These are phyloP conservation scores for Salvia sclarea DNA, from an alignment of 305 asterid genomes.

Conservation along the genomic window DNA sequence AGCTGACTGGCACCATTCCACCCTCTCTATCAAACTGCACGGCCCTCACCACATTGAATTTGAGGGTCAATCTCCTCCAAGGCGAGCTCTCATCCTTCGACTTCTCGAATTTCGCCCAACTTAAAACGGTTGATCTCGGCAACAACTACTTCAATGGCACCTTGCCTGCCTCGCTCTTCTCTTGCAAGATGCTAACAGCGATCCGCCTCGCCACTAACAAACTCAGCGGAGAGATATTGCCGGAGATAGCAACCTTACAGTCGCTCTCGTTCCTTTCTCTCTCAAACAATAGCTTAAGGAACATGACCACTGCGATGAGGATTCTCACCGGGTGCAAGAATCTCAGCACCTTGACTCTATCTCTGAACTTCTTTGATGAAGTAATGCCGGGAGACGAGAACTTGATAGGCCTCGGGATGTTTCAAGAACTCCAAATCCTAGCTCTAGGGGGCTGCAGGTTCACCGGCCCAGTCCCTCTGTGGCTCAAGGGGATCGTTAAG, in stretches of 20 bases:
- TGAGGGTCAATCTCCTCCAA: conserved; percentile 66
- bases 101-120: conserved; percentile 63
- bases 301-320: conserved; percentile 60
- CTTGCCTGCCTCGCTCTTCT: conserved; percentile 66
- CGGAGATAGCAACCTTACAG: conserved; percentile 52
- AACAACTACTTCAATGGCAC: conserved; percentile 64
- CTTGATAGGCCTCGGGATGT: conserved; percentile 43
- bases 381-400: conserved; percentile 47
- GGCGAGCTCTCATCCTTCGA: conserved; percentile 74
- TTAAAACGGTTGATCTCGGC: conserved; percentile 73
- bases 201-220: conserved; percentile 73
- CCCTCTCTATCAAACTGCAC: conserved; percentile 72
- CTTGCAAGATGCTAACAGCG: conserved; percentile 71
- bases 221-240: conserved; percentile 63
- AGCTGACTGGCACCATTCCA: conserved; percentile 68
- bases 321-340: conserved; percentile 69
- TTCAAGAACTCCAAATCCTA: conserved; percentile 60
- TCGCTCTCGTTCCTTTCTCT: conserved; percentile 79
- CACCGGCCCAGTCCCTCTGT: conserved; percentile 65
- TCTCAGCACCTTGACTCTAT: conserved; percentile 63
- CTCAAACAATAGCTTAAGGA: conserved; percentile 74
- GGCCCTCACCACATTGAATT: conserved; percentile 54
- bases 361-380: conserved; percentile 70
- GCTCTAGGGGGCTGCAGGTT: conserved; percentile 79
- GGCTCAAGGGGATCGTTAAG: conserved; percentile 58